phyloP scores from a whole-genome alignment of 2,329 filamentous ascomycete genomes.

The Xylariaceae sp. region DNA sequence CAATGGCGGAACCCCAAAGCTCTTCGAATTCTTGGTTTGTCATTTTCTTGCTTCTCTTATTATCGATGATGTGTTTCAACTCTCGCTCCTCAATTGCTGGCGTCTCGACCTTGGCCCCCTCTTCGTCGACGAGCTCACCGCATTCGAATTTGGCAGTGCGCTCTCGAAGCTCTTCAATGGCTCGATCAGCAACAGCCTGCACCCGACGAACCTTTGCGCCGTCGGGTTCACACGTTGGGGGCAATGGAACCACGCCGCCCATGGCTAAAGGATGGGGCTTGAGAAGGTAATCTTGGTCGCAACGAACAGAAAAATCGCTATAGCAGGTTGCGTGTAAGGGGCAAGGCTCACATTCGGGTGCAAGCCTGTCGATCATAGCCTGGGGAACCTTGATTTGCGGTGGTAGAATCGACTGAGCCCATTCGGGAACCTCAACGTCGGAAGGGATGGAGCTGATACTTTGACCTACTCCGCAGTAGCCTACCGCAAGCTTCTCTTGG shows the following conservation, averaged over 20 bases:
- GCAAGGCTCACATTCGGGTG: conserved; percentile 84
- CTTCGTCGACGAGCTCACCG: conserved; percentile 62
- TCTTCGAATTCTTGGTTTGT: conserved; percentile 88
- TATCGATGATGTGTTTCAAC: conserved; percentile 71
- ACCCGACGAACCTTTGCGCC: conserved; percentile 86
- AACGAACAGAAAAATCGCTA: conserved; percentile 69
- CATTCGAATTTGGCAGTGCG: conserved; percentile 89
- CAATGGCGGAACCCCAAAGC: conserved; percentile 71
- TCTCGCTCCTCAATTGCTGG: conserved; percentile 64
- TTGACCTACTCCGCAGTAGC: conserved; percentile 85
- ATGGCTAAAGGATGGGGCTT: conserved; percentile 80
- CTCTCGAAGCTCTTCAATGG: conserved; percentile 80
- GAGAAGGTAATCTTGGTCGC: conserved; percentile 83
- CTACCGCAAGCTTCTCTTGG: conserved; percentile 93
- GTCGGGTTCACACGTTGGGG: conserved; percentile 91
- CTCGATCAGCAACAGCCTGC: conserved; percentile 81
- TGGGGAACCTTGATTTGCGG: conserved; percentile 66
- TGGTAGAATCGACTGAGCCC: conserved; percentile 36
- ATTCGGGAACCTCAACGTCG: conserved; percentile 40
- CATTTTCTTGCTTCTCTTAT: conserved; percentile 78
- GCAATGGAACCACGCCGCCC: conserved; percentile 74
- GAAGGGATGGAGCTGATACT: conserved; percentile 50
- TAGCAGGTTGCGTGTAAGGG: conserved; percentile 89
- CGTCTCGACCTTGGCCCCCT: conserved; percentile 55
- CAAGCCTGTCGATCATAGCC: conserved; percentile 63